Evolutionary conservation across 306 rosid genomes (phyloP), one percentile per base, ranked within the genome.

Genomic region (Purshia tridentata): DNA sequence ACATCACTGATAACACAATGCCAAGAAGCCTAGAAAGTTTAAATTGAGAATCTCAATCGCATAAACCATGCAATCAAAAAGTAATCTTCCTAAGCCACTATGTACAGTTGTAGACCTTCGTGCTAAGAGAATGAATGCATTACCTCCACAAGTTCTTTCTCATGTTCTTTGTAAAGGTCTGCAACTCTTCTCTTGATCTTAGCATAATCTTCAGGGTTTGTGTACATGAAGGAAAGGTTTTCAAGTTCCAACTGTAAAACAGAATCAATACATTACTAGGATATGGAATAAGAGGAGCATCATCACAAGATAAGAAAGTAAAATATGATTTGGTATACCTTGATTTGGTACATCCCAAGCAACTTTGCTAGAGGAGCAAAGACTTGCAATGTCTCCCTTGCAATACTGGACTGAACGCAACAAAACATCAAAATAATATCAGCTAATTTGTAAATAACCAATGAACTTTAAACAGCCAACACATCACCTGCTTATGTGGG

Each of bases 361-460:
- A 95, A 89, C 96, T 90, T 95, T 20, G 99, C 99, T 78, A 95
- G 90, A 73, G 99, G 99, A 72, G 99, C 99, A 86, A 95, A 95
- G 77, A 95, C 96, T 88, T 95, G 99, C 77, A 95, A 82, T 67
- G 99, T 91, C 84, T 95, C 99, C 86, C 79, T 82, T 54, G 99
- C 90, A 76, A 95, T 95, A 91, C 96, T 91, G 83, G 87, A 72
- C 99, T 95, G 96, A 57, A 80, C 66, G 79, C 47, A 70, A 67
- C 51, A 75, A 70, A 81, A 64, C 22, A 63, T 53, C 51, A 60
- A 60, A 75, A 69, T 57, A 65, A 54, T 69, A 60, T 64, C 77
- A 73, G 62, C 61, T 73, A 70, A 63, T 4, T 16, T 14, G 70
- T 69, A 29, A 44, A 57, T 70, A 57, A 56, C 55, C 42, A 75